Base-by-base conservation (phyloP, 2,329 filamentous ascomycete genomes). In the Pestalotiopsis sp. region DNA sequence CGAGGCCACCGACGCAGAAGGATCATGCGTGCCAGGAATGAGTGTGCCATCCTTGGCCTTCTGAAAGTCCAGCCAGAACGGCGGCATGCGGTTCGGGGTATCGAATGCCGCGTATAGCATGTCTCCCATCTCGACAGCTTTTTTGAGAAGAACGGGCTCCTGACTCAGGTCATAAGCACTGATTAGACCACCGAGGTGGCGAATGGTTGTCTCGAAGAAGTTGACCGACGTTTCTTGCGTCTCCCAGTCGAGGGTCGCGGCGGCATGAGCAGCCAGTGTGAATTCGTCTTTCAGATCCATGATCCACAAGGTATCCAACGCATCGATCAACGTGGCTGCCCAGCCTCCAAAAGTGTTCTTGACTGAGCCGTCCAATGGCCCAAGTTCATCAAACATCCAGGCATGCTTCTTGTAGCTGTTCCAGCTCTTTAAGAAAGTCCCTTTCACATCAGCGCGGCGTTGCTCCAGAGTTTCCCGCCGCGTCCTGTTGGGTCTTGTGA, bases 291-390 rank as follows among this genome's bases (percentile, higher is more conserved):
- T 78, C 57, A 90, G 76, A 7, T 79, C 88, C 88, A 91, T 89
- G 61, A 91, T 90, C 82, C 84, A 87, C 2, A 91, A 82, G 0
- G 88, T 89, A 69, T 91, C 88, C 65, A 91, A 81, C 0, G 84
- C 79, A 73, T 91, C 89, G 27, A 91, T 84, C 64, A 91, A 76
- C 0, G 88, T 90, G 2, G 88, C 88, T 0, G 82, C 87, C 83
- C 87, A 89, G 17, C 85, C 84, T 13, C 86, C 85, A 72, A 87
- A 87, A 0, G 79, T 77, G 67, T 86, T 82, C 68, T 81, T 85
- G 23, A 74, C 80, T n/a, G 74, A 73, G 55, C 85, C 85, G 25
- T 80, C 80, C 3, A 88, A 77, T 13, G 86, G 86, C 38, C 77
- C 75, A 6, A 88, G 75, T 75, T 88, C 86, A 70, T 89, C 86